Conservation (phyloP, 192 early-diverging fungal species). For the Rhizophagus prolifer region DNA sequence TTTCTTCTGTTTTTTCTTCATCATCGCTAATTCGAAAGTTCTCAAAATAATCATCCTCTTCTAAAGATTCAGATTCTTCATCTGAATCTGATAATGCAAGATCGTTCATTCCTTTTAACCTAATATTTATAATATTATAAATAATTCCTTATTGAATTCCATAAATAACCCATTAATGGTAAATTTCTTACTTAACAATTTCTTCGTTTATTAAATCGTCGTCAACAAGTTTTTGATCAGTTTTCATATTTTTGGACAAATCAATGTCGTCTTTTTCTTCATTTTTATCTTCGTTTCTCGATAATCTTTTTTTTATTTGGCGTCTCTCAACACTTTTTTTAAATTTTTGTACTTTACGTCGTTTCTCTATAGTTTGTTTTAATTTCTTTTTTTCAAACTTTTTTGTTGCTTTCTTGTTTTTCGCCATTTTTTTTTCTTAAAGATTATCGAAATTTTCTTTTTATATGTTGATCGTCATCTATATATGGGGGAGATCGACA, state of each 20-base stretch:
- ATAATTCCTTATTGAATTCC: neutral
- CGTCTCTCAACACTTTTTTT: constrained; percentile 59
- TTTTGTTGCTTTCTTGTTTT: constrained; percentile 68
- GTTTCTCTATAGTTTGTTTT: constrained; percentile 62
- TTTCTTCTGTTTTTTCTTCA: constrained; percentile 45
- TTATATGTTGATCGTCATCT: no score
- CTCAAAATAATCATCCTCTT: constrained; percentile 24
- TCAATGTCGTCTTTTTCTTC: neutral
- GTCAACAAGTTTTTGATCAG: neutral
- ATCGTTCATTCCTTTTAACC: neutral
- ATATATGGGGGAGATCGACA: no score
- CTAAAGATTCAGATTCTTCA: neutral
- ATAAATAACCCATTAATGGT: neutral
- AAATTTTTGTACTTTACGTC: constrained; percentile 57
- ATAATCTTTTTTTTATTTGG: constrained; percentile 55
- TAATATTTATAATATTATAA: neutral
- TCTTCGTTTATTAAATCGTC: neutral
- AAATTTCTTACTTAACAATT: neutral
- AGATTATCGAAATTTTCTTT: neutral
- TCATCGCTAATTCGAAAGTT: constrained; percentile 15
- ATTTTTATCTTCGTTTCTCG: constrained; percentile 31
- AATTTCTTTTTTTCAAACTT: constrained; percentile 80
- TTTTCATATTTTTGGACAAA: neutral
- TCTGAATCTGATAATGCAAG: neutral
- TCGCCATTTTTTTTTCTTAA: constrained; percentile 45